Conservation (phyloP, 1,284 basidiomycete genomes). For the Abortiporus biennis region DNA sequence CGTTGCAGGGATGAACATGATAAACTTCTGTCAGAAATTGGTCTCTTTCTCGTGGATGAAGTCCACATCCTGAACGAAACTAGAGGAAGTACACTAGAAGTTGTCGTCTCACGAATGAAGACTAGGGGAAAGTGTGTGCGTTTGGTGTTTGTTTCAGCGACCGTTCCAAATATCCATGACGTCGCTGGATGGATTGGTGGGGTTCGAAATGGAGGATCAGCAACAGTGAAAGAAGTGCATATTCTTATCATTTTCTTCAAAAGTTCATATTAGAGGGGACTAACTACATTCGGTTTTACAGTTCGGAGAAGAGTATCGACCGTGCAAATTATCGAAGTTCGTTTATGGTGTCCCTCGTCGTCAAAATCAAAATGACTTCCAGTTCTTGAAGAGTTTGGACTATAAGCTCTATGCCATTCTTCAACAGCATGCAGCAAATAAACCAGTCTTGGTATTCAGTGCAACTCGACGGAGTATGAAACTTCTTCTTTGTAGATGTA, state of each 20-base stretch:
- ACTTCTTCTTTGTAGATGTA: not conserved
- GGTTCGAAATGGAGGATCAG: constrained; percentile 37
- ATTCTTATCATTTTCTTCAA: not conserved
- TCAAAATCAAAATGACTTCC: constrained; percentile 74
- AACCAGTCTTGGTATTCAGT: constrained; percentile 83
- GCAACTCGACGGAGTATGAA: constrained; percentile 74
- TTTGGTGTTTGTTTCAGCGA: constrained; percentile 89
- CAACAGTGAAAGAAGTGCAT: constrained; percentile 67
- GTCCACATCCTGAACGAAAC: constrained; percentile 89
- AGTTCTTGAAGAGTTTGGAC: constrained; percentile 71
- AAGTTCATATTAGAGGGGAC: not conserved
- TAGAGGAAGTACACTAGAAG: constrained; percentile 89
- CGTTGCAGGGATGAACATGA: constrained; percentile 54
- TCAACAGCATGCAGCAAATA: constrained; percentile 63
- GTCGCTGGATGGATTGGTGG: constrained; percentile 86
- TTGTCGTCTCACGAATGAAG: constrained; percentile 91
- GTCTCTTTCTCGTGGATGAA: constrained; percentile 88
- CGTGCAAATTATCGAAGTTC: constrained; percentile 73
- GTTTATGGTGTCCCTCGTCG: constrained; percentile 59
- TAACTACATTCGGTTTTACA: constrained; percentile 23
- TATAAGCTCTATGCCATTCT: constrained; percentile 68
- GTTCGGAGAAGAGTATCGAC: constrained; percentile 91
- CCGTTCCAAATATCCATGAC: constrained; percentile 90
- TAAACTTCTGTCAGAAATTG: constrained; percentile 61
- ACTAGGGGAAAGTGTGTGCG: constrained; percentile 62